Evolutionary conservation across 352 stramenopile species (phyloP).

Genomic region (Phytophthora kernoviae): DNA sequence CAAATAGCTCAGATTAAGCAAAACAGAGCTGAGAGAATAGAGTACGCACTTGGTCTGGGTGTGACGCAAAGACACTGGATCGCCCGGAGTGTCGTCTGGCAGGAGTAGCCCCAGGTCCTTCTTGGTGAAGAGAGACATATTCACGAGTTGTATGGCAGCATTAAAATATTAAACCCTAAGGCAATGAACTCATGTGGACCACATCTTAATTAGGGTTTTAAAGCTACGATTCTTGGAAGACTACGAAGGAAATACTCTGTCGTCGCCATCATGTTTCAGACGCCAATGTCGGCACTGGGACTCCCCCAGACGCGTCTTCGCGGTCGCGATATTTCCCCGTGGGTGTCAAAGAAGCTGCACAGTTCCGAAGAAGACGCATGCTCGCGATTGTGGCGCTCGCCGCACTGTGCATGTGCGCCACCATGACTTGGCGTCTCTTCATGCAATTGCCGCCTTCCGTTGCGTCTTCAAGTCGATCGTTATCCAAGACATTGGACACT

Average conservation of each 20-base stretch:
- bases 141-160: too few relatives aligned
- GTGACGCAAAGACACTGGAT: constrained; percentile 81
- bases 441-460: constrained; percentile 34
- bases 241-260: not conserved
- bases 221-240: too few relatives aligned
- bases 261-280: constrained; percentile 44
- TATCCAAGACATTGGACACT: constrained; percentile 28
- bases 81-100: constrained; percentile 77
- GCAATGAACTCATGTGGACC: not conserved
- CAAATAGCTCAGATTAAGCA: not conserved
- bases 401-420: constrained; percentile 41
- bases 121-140: constrained; percentile 91
- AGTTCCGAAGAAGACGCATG: constrained; percentile 19
- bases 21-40: not conserved
- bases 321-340: constrained; percentile 6
- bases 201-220: not conserved
- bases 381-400: constrained; percentile 27
- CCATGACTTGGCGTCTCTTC: constrained; percentile 49
- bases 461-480: constrained; percentile 29
- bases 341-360: constrained; percentile 16
- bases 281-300: constrained; percentile 57
- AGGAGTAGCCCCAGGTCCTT: constrained; percentile 85
- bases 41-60: constrained; percentile 62
- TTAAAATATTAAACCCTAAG: too few relatives aligned
- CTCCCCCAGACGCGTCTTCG: constrained; percentile 49